A percentile compares a stretch with the other conserved stretches of the same genome.
These are phyloP conservation scores for Venturiaceae sp. DNA, from an alignment of 2,329 filamentous ascomycete genomes.

Conservation along the genomic window DNA sequence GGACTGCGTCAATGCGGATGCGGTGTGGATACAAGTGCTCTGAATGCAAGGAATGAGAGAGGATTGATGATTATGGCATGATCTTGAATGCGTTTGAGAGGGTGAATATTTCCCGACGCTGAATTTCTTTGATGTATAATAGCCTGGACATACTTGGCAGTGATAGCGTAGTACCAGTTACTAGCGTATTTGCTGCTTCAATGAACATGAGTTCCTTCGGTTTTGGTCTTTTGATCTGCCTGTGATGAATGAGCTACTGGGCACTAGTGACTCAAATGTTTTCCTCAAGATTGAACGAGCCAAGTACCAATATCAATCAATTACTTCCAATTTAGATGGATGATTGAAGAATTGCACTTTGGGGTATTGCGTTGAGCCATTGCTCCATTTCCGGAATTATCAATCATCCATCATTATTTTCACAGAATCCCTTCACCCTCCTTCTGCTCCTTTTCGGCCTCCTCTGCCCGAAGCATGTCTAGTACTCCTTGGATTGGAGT, in stretches of 20 bases:
- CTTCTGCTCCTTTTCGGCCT: not conserved
- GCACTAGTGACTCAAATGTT: too few relatives aligned
- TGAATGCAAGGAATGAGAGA: not conserved
- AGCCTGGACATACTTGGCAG: too few relatives aligned
- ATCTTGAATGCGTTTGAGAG: not conserved
- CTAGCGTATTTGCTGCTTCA: too few relatives aligned
- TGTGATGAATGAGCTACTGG: not conserved
- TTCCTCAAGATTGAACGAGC: too few relatives aligned
- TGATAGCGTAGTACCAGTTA: too few relatives aligned
- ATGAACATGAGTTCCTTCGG: not conserved
- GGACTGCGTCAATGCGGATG: constrained; percentile 32
- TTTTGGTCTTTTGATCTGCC: not conserved
- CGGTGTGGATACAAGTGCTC: constrained; percentile 22
- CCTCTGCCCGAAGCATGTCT: not conserved
- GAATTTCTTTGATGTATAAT: not conserved
- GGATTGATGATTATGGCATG: not conserved
- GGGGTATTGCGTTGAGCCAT: not conserved
- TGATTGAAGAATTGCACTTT: not conserved
- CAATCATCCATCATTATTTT: not conserved
- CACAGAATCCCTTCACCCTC: not conserved
- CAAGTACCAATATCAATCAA: too few relatives aligned
- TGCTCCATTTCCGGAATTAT: not conserved
- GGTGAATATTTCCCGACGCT: not conserved
- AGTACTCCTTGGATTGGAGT: not conserved
- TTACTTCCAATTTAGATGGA: too few relatives aligned